Base-by-base conservation (phyloP, 2,329 filamentous ascomycete species). In the Colletotrichum karsti region DNA sequence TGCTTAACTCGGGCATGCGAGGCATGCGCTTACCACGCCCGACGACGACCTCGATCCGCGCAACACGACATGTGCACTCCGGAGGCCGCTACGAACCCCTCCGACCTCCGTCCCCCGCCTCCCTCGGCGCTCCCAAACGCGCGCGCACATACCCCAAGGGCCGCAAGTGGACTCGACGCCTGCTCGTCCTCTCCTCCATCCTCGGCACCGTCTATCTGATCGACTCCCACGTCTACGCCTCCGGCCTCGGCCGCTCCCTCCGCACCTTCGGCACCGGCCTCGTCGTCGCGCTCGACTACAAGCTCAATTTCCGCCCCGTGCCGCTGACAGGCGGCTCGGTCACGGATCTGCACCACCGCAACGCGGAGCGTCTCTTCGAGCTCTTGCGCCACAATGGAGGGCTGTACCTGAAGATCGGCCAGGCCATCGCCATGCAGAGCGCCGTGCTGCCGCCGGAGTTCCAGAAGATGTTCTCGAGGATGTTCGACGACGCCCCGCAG, bases 401-500 rank as follows among this genome's bases (percentile, higher is more conserved):
- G 0, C 81, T 99, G 18, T 99, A 98, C 77, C 85, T 98, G 76
- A 99, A 99, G 86, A 98, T 99, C 66, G 96, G 96, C 1, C 96
- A 99, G 84, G 96, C 96, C 5, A 95, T 99, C 72, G 96, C 95
- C 13, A 98, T 98, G 96, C 96, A 99, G 84, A 95, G 93, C 72
- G 95, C 95, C 0, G 91, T 98, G 26, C 82, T 99, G 69, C 96
- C 96, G 26, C 93, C 95, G 0, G 94, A 97, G 79, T 98, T 98
- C 74, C 94, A 97, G 83, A 91, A 91, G 75, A 98, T 98, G 94
- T 99, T 99, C 77, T 86, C 92, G 22, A 88, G 92, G 75, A 98
- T 99, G 94, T 99, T 98, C 77, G 96, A 98, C 77, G 95, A 98
- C 82, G 96, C 96, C 70, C 95, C 95, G 39, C 95, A 98, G 84